Percentiles rank a stretch among this genome's conserved stretches.
Conservation (phyloP, 83 land plant species). For the Diphasiastrum complanatum region DNA sequence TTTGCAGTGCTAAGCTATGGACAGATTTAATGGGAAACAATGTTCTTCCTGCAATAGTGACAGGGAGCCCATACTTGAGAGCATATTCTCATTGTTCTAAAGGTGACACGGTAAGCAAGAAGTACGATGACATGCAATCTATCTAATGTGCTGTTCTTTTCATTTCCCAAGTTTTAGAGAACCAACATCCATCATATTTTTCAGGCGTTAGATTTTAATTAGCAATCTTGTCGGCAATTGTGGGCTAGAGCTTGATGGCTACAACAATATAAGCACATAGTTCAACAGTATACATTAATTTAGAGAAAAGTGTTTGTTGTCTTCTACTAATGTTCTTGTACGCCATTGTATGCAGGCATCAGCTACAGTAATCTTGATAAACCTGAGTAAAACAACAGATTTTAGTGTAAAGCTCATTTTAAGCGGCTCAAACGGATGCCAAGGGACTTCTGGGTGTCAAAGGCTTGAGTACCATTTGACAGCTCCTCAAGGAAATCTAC, state of each 20-base stretch:
- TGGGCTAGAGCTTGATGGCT: no score
- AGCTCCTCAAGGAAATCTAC: background rate
- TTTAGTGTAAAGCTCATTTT: background rate
- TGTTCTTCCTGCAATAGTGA: background rate
- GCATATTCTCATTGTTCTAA: background rate
- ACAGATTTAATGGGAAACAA: background rate
- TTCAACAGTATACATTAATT: no score
- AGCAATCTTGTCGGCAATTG: no score
- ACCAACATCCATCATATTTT: no score
- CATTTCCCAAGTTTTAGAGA: no score
- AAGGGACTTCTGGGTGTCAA: no score
- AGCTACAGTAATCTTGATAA: background rate
- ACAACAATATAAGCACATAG: no score
- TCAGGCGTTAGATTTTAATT: no score
- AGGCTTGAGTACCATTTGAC: background rate
- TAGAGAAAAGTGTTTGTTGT: background rate
- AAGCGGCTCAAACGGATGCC: background rate
- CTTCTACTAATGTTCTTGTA: background rate
- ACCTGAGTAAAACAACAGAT: background rate
- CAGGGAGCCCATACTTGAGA: background rate
- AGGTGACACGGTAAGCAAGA: background rate
- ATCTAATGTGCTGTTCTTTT: no score
- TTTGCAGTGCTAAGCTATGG: background rate
- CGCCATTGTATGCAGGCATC: background rate
- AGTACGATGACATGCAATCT: no score